These are phyloP conservation scores for Puccinia coronata DNA, from an alignment of 1,284 basidiomycete species.

Conservation along the genomic window DNA sequence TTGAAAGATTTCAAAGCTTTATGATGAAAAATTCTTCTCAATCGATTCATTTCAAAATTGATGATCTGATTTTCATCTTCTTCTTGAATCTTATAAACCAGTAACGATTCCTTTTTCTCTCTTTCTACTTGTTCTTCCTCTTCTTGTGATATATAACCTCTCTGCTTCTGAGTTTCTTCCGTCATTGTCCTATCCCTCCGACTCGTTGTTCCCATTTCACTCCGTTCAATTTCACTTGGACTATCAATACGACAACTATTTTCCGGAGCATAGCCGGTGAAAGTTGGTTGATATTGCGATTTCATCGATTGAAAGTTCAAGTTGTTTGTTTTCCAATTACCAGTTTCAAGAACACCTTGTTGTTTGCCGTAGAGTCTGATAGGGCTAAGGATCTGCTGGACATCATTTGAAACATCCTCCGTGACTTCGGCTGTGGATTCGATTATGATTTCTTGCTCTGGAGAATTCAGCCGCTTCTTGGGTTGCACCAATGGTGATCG, in stretches of 20 bases:
- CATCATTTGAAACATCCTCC: background rate
- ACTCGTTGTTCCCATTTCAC: background rate
- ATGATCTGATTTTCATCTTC: slow-evolving; percentile 33
- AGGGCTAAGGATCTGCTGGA: slow-evolving; percentile 5
- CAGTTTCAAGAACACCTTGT: slow-evolving; percentile 26
- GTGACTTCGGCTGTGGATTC: background rate
- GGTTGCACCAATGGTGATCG: background rate
- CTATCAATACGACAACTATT: background rate
- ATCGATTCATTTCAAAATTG: slow-evolving; percentile 13
- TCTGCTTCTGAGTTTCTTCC: background rate
- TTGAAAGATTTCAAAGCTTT: slow-evolving; percentile 27
- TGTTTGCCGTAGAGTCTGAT: slow-evolving; percentile 34
- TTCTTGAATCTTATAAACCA: slow-evolving; percentile 31
- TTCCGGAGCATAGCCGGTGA: too few species aligned
- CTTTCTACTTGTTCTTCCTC: slow-evolving; percentile 7
- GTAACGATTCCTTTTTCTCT: slow-evolving; percentile 20
- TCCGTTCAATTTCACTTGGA: background rate
- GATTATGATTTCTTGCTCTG: background rate
- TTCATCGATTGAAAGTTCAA: slow-evolving; percentile 36
- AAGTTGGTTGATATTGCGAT: slow-evolving; percentile 21
- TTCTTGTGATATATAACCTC: background rate
- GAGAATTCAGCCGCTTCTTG: background rate
- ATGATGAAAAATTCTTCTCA: slow-evolving; percentile 22
- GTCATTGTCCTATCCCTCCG: background rate
- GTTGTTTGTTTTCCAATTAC: slow-evolving; percentile 32